Base-by-base conservation (phyloP, 345 rosid species). In the Rhodomyrtus tomentosa region DNA sequence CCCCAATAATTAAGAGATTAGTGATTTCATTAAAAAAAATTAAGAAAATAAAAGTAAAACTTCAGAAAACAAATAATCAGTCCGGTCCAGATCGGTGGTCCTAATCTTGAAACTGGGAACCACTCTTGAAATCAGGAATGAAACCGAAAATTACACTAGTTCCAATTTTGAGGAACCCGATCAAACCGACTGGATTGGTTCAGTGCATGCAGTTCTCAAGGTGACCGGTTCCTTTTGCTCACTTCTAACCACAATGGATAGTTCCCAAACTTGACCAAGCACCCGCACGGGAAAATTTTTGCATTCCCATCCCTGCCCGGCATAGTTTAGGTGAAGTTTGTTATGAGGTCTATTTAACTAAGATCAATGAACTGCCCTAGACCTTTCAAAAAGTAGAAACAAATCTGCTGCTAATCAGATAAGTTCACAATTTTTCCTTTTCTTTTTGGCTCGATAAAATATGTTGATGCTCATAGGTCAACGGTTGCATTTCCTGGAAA, bases 81-180 rank as follows among this genome's bases (percentile, higher is more conserved):
- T n/a, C n/a, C 0, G 0, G 27, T 55, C 0, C 6, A 0, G 27
- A 10, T 0, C 0, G 0, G 1, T 1, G 0, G 4, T 22, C 10
- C 1, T 1, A 55, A 9, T 12, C 13, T 55, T 24, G 27, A n/a
- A 22, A 24, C 24, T 5, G 24, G 2, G 5, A 38, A 38, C 40
- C 4, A 38, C 24, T 12, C 5, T 55, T 24, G 27, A n/a, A 22
- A 24, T 55, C 14, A 22, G 2, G 5, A 12, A 24, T 13, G 0
- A 3, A 12, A 24, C 27, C 0, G 6, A 12, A 55, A 24, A 55
- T 55, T 12, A 10, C 27, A 10, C n/a, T 4, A 22, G 58, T 4
- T 55, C 3, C 6, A 55, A 55, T 55, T 55, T 55, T n/a, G 4
- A 22, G 27, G 59, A 55, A n/a, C 24, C 1, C 2, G 2, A 55